These are phyloP conservation scores for Macrolepiota fuliginosa DNA, from an alignment of 768 basidiomycete species.

Conservation along the genomic window DNA sequence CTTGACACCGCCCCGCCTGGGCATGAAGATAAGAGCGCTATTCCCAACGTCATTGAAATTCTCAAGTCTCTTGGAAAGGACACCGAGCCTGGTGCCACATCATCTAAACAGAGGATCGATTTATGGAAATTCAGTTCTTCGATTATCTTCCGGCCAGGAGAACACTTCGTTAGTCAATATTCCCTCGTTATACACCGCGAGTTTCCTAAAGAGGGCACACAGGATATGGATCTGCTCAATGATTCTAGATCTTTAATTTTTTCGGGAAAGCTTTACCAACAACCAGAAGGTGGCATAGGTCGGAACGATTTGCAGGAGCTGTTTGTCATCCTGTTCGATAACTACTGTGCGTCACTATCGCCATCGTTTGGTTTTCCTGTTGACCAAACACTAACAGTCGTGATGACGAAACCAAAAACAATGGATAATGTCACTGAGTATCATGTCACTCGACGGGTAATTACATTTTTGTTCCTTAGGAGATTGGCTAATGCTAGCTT, in stretches of 20 bases:
- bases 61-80: slow-evolving; percentile 85
- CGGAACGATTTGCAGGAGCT: slow-evolving; percentile 91
- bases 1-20: slow-evolving; percentile 71
- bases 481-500: slow-evolving; percentile 3
- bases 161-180: slow-evolving; percentile 49
- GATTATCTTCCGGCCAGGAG: slow-evolving; percentile 74
- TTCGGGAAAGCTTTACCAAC: slow-evolving; percentile 78
- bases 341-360: slow-evolving; percentile 67
- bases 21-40: slow-evolving; percentile 77
- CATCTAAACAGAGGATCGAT: slow-evolving; percentile 86
- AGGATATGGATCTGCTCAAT: slow-evolving; percentile 89
- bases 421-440: slow-evolving; percentile 75
- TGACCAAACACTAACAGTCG: slow-evolving; percentile 48
- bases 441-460: slow-evolving; percentile 75
- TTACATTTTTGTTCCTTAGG: not conserved
- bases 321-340: slow-evolving; percentile 90
- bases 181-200: too few species aligned
- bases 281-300: slow-evolving; percentile 85
- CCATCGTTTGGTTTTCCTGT: slow-evolving; percentile 10
- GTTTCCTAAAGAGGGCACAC: not conserved
- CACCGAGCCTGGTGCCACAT: slow-evolving; percentile 81
- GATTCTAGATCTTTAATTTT: slow-evolving; percentile 82
- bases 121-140: slow-evolving; percentile 82
- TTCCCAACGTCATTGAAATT: slow-evolving; percentile 86
- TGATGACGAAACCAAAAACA: slow-evolving; percentile 84